Conservation (phyloP, 768 basidiomycete species). For the Hygrophoropsis aurantiaca region DNA sequence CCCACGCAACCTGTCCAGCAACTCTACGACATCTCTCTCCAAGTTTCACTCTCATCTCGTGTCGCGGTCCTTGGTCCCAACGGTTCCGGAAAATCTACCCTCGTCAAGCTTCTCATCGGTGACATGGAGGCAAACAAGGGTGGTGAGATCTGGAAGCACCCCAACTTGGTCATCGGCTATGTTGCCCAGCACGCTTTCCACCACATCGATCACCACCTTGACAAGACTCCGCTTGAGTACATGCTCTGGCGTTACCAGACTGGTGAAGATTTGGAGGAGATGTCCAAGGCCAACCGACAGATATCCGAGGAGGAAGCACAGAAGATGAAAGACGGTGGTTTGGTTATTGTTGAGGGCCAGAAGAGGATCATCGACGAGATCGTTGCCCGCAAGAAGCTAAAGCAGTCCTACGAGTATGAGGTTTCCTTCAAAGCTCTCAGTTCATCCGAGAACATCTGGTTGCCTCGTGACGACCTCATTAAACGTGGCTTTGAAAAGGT, state of each 20-base stretch:
- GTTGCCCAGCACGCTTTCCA: conserved; percentile 99
- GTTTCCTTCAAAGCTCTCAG: conserved; percentile 92
- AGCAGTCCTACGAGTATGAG: conserved; percentile 99
- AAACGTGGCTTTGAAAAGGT: conserved; percentile 98
- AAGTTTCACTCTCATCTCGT: conserved; percentile 97
- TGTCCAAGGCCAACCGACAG: conserved; percentile 86
- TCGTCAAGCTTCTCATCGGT: conserved; percentile 95
- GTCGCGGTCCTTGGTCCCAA: conserved; percentile 98
- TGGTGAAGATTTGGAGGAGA: conserved; percentile 96
- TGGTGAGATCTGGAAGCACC: conserved; percentile 99
- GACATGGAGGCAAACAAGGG: conserved; percentile 96
- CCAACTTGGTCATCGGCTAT: conserved; percentile 98
- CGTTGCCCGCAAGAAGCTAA: conserved; percentile 89
- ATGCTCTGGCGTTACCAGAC: conserved; percentile 99
- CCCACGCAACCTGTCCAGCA: conserved; percentile 84
- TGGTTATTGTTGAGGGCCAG: conserved; percentile 87
- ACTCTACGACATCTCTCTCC: conserved; percentile 91
- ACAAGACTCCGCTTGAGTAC: conserved; percentile 98
- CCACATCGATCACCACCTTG: conserved; percentile 97
- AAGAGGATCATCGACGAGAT: conserved; percentile 96
- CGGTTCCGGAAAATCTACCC: conserved; percentile 97
- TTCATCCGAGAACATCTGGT: conserved; percentile 98
- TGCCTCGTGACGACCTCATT: conserved; percentile 94
- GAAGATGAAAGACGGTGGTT: conserved; percentile 96
- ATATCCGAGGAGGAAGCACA: conserved; percentile 84